Evolutionary conservation across 768 basidiomycete genomes (phyloP), one percentile per base, ranked within the genome.

Genomic region (Trametes cubensis): DNA sequence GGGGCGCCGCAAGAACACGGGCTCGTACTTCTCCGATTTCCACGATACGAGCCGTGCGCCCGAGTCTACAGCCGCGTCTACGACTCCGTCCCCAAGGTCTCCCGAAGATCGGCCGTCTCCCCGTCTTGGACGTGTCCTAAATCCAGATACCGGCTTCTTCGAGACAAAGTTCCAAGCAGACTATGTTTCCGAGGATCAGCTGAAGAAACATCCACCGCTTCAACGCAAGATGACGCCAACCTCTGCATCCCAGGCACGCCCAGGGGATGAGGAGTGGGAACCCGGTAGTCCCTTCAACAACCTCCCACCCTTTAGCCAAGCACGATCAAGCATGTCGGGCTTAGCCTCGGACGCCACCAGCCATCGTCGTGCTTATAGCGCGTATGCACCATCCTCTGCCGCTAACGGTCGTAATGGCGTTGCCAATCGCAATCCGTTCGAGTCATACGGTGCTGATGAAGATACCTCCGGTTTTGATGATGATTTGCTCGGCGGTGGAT

Each of bases 11-110:
- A 79, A 78, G 60, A 74, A 80, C 55, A 72, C 75, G 8, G 87
- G 84, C 1, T 84, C 87, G 8, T 87, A 86, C 70, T 88, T 89
- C 64, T 65, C 53, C 21, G 71, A 76, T 52, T 64, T 74, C 50
- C 66, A 63, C 45, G 64, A 68, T 44, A 60, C 64, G 11, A 58
- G 30, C 20, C 66, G 66, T 38, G 68, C 62, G 17, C 63, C 64
- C 11, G 59, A 51, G 15, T 62, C 66, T 0, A 39, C n/a, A n/a
- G 63, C 63, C 42, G 56, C 25, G 23, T 25, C 34, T 30, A 47
- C 21, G 38, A 50, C 55, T 17, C 50, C 63, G 6, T 61, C 61
- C 6, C 34, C 54, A 18, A 30, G 45, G 17, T 41, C 59, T 3
- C 65, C 54, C 44, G 56, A 61, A 30, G 67, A 71, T 52, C 59